phyloP scores from a whole-genome alignment of 192 early-diverging fungal genomes.

The Chytriomyces sp. region DNA sequence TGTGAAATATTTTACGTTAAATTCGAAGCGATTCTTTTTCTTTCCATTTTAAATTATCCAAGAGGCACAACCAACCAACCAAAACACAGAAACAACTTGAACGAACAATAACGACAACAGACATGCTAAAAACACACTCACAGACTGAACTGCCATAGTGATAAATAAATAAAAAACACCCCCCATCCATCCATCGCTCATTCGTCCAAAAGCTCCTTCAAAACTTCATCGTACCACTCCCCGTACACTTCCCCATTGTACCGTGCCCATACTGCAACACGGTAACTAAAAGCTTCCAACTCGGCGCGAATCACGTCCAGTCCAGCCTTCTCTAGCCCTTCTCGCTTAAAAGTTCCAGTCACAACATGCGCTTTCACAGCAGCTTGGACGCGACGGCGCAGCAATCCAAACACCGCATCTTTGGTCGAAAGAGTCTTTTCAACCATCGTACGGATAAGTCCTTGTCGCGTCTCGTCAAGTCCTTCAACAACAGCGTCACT shows the following conservation, averaged over 20 bases:
- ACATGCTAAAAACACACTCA: too few relatives aligned
- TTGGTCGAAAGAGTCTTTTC: slow-evolving; percentile 56
- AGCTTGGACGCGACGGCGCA: slow-evolving; percentile 56
- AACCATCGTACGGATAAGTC: slow-evolving; percentile 47
- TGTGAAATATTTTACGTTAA: too few relatives aligned
- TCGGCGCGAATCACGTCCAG: slow-evolving; percentile 55
- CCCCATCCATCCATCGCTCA: neutral
- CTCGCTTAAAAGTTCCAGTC: slow-evolving; percentile 49
- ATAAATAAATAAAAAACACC: too few relatives aligned
- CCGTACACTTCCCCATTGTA: slow-evolving; percentile 68
- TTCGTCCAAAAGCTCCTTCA: slow-evolving; percentile 41
- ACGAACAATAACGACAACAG: too few relatives aligned
- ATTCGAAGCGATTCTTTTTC: too few relatives aligned
- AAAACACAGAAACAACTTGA: too few relatives aligned
- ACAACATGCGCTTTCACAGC: slow-evolving; percentile 48
- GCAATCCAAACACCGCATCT: slow-evolving; percentile 60
- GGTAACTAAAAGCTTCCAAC: slow-evolving; percentile 52
- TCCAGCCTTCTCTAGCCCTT: slow-evolving; percentile 55
- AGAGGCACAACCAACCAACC: too few relatives aligned
- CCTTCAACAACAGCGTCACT: neutral
- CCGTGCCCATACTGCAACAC: slow-evolving; percentile 53
- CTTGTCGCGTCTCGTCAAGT: slow-evolving; percentile 45
- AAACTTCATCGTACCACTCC: slow-evolving; percentile 63
- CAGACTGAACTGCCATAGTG: too few relatives aligned
- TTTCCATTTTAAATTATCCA: too few relatives aligned